Percentiles rank a stretch among this genome's conserved stretches.
phyloP scores from a whole-genome alignment of 2,329 filamentous ascomycete species.

The Ophiostoma angusticollis region DNA sequence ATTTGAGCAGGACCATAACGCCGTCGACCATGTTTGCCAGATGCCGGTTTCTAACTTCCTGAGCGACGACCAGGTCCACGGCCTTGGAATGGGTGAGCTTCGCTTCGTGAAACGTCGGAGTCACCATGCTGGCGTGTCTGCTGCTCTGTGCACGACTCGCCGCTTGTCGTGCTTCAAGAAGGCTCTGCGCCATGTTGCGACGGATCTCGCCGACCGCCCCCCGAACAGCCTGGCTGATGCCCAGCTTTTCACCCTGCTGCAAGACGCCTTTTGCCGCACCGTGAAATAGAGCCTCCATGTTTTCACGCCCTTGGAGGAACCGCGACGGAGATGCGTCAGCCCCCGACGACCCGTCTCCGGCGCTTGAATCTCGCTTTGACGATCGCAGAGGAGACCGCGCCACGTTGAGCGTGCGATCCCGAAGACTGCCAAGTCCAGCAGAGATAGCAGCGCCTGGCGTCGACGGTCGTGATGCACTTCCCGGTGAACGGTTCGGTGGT shows the following conservation, averaged over 20 bases:
- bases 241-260: conserved; percentile 60
- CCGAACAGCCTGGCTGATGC: conserved; percentile 69
- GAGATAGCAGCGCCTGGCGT: conserved; percentile 8
- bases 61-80: conserved; percentile 15
- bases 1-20: conserved; percentile 50
- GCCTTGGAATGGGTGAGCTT: conserved; percentile 1
- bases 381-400: conserved; percentile 29
- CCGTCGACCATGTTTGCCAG: conserved; percentile 57
- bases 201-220: conserved; percentile 69
- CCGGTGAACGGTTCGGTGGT: conserved; percentile 1
- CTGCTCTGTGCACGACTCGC: conserved; percentile 17
- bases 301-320: conserved; percentile 40
- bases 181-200: conserved; percentile 58
- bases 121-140: background rate
- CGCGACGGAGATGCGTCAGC: conserved; percentile 28
- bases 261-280: conserved; percentile 64
- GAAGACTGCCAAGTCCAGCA: conserved; percentile 23
- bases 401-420: conserved; percentile 26
- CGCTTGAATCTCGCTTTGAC: background rate
- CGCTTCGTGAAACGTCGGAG: background rate
- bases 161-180: conserved; percentile 43
- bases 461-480: conserved; percentile 16
- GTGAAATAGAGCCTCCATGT: conserved; percentile 60
- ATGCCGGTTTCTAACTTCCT: conserved; percentile 48
- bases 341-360: background rate